Base-by-base conservation (phyloP, 2,329 filamentous ascomycete genomes). In the Phialocephala subalpina region DNA sequence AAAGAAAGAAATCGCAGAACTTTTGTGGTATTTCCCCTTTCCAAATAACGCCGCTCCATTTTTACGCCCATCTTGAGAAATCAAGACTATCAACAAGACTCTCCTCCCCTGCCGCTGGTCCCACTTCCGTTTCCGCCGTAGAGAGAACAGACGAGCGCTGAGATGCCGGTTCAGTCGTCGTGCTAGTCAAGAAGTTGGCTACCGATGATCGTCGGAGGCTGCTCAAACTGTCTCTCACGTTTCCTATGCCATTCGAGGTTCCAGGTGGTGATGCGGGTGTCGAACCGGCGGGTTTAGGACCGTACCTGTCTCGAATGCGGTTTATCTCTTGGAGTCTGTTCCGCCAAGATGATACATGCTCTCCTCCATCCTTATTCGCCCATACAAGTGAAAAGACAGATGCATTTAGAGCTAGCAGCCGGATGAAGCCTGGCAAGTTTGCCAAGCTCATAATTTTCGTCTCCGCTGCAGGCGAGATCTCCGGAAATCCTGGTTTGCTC, bases 381-480 rank as follows among this genome's bases (percentile, higher is more conserved):
- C 95, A 97, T n/a, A 97, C 94, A 53, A 91, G 86, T 1, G 92
- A 93, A 78, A 98, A 97, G 9, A 98, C 93, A 16, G 93, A 97
- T 0, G 96, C 94, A 75, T 97, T 98, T 68, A 99, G 86, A 0
- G 95, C 93, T 20, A 98, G 83, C 56, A 97, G 89, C 42, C 96
- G 90, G 61, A 97, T 92, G 76, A 97, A 97, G 11, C 89, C 86
- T 0, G 94, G 92, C 9, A 99, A 83, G 14, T 93, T 93, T 71
- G 88, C 90, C 36, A 95, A 86, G 18, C 91, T 94, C 65, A 99
- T 87, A 73, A 98, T 91, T 78, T 98, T 98, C 9, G 92, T 90
- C 69, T 95, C 92, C 0, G 93, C 91, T 0, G 94, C 94, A 0
- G 95, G 92, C 0, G 94, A 97, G 60, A 98, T 92, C 72, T 95